Base-by-base conservation (phyloP, 805 yeast genomes). In the Zygosaccharomyces siamensis region DNA sequence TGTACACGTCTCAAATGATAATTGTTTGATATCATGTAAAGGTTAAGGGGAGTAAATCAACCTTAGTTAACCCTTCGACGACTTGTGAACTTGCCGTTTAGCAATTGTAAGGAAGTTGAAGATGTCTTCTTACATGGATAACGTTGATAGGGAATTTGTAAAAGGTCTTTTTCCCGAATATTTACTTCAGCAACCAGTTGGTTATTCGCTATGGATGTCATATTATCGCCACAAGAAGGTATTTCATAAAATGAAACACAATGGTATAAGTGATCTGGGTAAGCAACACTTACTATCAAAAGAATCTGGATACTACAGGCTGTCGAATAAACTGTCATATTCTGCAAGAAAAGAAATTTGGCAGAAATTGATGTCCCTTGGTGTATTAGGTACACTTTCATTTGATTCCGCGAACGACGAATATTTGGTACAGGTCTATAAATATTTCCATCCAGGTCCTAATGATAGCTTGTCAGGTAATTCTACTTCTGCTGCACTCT, bases 301-400 rank as follows among this genome's bases (percentile, higher is more conserved):
- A n/a, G 50, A 45, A 7, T 37, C 41, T 4, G 36, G 39, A 5
- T 32, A 41, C 14, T 38, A 33, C 8, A 49, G 43, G 38, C 18
- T 48, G 4, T 49, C 51, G 5, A 48, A 47, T 6, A 47, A 50
- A 30, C 45, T 58, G n/a, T 52, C 55, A 5, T 49, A 49, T 24
- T 49, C 52, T 3, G 44, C 57, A 4, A 57, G 61, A 44, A 66
- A 61, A 37, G 67, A 66, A 39, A 59, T 66, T 7, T 66, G 70
- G 70, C 58, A 59, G 16, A 62, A 56, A 44, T 46, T 66, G 39
- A 61, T 60, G 59, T 50, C 51, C 24, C 42, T 64, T 33, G 68
- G 68, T 10, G 67, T 66, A 11, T 45, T 64, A 4, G 70, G 70
- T 7, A 64, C 68, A 4, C 52, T 66, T 7, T 59, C 67, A 2